Conservation (phyloP, 176 grass and related monocot species). For the Zizania latifolia region DNA sequence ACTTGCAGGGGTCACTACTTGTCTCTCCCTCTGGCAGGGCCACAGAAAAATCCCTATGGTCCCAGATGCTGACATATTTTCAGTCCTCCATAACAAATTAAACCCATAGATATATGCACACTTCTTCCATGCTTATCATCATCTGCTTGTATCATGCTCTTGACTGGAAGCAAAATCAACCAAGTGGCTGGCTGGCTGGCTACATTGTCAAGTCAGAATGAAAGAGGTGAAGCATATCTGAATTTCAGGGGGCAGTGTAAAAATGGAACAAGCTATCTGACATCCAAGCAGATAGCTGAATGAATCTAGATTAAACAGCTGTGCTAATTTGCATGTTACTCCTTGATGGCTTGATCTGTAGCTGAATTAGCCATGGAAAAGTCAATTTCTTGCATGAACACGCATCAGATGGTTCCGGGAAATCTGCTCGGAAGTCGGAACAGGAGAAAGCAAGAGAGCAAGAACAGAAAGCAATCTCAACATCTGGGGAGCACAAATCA, state of each 20-base stretch:
- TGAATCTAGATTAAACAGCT: not conserved
- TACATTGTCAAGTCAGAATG: not conserved
- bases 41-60: no score
- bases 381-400: slow-evolving; percentile 16
- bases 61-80: no score
- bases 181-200: not conserved
- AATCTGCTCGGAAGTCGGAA: not conserved
- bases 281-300: not conserved
- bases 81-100: no score
- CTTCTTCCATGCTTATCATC: not conserved
- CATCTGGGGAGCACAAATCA: not conserved
- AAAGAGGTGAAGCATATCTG: not conserved
- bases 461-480: not conserved
- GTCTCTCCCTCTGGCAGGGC: no score
- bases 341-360: not conserved
- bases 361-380: not conserved
- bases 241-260: slow-evolving; percentile 6
- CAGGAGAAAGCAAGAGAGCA: not conserved
- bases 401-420: not conserved
- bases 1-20: not conserved
- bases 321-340: not conserved
- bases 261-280: not conserved
- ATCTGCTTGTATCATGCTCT: not conserved
- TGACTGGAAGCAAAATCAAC: not conserved
- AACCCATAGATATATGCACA: no score